Percentiles rank a stretch among this genome's conserved stretches.
These are phyloP conservation scores for Cubamyces sp. DNA, from an alignment of 768 basidiomycete species.

Conservation along the genomic window DNA sequence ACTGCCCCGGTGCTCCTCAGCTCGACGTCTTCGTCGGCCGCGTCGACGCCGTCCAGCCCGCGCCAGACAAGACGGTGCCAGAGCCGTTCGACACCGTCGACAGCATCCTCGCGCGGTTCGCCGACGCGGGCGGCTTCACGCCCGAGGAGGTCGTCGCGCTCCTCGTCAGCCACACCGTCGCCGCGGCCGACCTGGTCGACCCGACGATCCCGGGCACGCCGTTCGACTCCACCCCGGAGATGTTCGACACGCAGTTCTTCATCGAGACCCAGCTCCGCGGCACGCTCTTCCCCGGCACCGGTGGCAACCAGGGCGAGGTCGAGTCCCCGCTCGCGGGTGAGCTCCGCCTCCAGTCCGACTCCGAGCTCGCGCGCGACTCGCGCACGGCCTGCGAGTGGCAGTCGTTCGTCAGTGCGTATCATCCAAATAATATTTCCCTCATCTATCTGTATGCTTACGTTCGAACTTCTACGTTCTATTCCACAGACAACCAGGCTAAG, in stretches of 20 bases:
- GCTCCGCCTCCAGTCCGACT: conserved; percentile 42
- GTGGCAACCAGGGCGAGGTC: conserved; percentile 36
- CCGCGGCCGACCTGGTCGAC: conserved; percentile 35
- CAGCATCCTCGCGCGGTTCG: conserved; percentile 31
- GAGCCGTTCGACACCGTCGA: conserved; percentile 34
- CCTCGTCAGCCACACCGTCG: conserved; percentile 32
- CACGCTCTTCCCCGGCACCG: conserved; percentile 35
- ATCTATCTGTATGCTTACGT: neutral
- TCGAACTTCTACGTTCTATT: neutral
- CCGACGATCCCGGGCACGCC: conserved; percentile 31
- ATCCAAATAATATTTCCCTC: neutral
- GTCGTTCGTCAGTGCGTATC: conserved; percentile 32
- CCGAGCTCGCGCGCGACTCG: conserved; percentile 37
- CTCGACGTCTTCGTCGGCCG: conserved; percentile 43
- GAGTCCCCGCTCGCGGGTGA: conserved; percentile 38
- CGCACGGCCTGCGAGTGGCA: conserved; percentile 42
- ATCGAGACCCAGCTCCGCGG: conserved; percentile 36
- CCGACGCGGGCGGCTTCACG: conserved; percentile 31
- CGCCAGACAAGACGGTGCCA: conserved; percentile 31
- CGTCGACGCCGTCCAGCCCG: conserved; percentile 25
- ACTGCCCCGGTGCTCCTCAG: conserved; percentile 41
- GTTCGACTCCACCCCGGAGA: conserved; percentile 35
- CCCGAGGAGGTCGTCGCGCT: conserved; percentile 31
- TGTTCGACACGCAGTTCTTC: conserved; percentile 38
- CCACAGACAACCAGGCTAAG: conserved; percentile 30